Base-by-base conservation (phyloP, 352 stramenopile genomes). In the Phytophthora hybrid region DNA sequence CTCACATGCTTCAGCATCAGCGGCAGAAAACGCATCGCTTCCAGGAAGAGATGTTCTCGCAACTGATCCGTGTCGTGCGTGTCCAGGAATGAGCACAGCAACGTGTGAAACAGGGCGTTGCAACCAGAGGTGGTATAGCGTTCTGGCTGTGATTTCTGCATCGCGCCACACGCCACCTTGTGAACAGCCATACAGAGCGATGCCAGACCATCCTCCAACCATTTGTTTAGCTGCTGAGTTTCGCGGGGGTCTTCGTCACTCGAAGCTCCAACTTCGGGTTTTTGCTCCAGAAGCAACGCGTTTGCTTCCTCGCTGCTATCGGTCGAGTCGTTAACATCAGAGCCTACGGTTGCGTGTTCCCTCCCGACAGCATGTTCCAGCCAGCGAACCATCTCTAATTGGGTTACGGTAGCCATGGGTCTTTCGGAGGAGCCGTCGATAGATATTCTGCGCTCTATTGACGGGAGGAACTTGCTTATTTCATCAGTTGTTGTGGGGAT, bases 121-220 rank as follows among this genome's bases (percentile, higher is more conserved):
- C 85, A 93, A 34, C 82, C 90, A 1, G 90, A 94, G 9, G 81
- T 81, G 13, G 84, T 90, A 73, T 94, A 96, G 14, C 87, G 82
- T 70, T 95, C 88, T 6, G 90, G 90, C 23, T 88, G 87, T 7
- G 88, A 94, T 62, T 95, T 93, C 63, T 96, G 87, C 66, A 93
- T 94, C 14, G 88, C 88, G 14, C 90, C 88, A 26, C 81, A 94
- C 3, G 90, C 90, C 16, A 96, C 90, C 44, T 92, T 93, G 59
- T 94, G 90, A 47, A 96, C 83, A 32, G 88, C 82, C 90, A 96
- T 96, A 64, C 90, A 96, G 0, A 96, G 66, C n/a, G 84, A 88
- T 4, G 87, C 79, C 21, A 96, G 58, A 2, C 89, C 88, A 41
- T 94, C 72, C 51, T 89, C 82, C 8, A 95, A 62, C 85, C 86